Base-by-base conservation (phyloP, 2,329 filamentous ascomycete species). In the Xylariaceae sp. region DNA sequence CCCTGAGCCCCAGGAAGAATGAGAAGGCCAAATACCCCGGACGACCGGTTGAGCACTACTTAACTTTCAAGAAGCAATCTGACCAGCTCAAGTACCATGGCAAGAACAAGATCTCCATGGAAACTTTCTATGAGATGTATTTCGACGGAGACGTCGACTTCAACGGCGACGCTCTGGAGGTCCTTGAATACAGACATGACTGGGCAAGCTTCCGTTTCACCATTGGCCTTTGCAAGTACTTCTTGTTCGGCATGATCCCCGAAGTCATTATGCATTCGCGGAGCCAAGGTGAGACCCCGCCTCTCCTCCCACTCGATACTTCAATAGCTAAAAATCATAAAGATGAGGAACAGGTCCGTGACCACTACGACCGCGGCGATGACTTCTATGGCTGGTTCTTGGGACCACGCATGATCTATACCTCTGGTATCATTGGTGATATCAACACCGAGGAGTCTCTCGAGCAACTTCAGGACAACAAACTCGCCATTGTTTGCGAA, bases 371-470 rank as follows among this genome's bases (percentile, higher is more conserved):
- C 74, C 83, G 88, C 50, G 92, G 92, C 60, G 88, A 98, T 63
- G 92, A 97, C 68, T 95, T 96, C 70, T 98, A 98, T 73, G 84
- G 80, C 63, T 98, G 89, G 88, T 97, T 97, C 76, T 78, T 97
- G 48, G 92, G 92, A 46, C 90, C 90, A 43, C 89, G 90, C 60
- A 98, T 97, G 92, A 88, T 97, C 67, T 97, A 97, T 73, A 98
- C 92, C 36, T 94, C 87, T 35, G 92, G 92, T 56, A 73, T 98
- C 57, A 94, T 98, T 61, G 84, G 85, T 46, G 88, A 97, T 64
- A 78, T 86, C 63, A 81, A 83, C 66, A 76, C 74, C 52, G 92
- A 97, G 68, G 92, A 97, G 70, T 78, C 81, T 23, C 83, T 98
- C 17, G 92, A 98, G 69, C 76, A 97, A 68, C 78, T 97, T 31